Evolutionary conservation across 2,329 filamentous ascomycete genomes (phyloP), one percentile per base, ranked within the genome.

Genomic region (Knufia fluminis): DNA sequence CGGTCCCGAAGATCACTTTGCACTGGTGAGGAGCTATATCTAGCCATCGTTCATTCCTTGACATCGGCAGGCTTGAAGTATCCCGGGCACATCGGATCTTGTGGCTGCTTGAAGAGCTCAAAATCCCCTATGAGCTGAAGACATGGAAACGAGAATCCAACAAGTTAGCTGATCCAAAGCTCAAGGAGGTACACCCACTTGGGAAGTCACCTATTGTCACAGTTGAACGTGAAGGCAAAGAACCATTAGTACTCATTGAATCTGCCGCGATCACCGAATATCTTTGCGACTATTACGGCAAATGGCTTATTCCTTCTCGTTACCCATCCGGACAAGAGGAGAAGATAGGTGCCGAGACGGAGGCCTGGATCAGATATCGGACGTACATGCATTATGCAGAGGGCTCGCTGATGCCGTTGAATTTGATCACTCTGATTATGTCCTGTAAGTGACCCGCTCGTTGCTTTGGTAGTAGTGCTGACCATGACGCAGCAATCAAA

Each of bases 341-440:
- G 3, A 63, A 74, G 24, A 62, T 79, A 12, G 76, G 77, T 4
- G 75, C 68, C 3, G 79, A 83, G 65, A 78, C 71, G 0, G 78
- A 82, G 57, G 68, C 71, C 52, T 83, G 77, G 75, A 61, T 79
- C 61, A 70, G 78, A 36, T 79, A 80, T 60, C 70, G 74, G 61
- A 86, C 87, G 63, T 80, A 79, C 57, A 78, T 95, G 74, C 85
- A 95, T 64, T 96, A 90, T 66, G 75, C 79, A 3, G 91, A 96
- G 68, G 91, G 90, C 9, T 86, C 79, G 53, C 68, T 96, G 53
- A 92, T 94, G 83, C 77, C 80, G 0, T 71, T 80, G 42, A 64
- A 92, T 54, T 10, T 48, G 22, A 31, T 39, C 16, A 39, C 33
- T 4, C 14, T 44, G 4, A n/a, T 50, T 3, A 23, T 50, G 31